Base-by-base conservation (phyloP, 2,329 filamentous ascomycete species). In the Zymoseptoria ardabiliae region DNA sequence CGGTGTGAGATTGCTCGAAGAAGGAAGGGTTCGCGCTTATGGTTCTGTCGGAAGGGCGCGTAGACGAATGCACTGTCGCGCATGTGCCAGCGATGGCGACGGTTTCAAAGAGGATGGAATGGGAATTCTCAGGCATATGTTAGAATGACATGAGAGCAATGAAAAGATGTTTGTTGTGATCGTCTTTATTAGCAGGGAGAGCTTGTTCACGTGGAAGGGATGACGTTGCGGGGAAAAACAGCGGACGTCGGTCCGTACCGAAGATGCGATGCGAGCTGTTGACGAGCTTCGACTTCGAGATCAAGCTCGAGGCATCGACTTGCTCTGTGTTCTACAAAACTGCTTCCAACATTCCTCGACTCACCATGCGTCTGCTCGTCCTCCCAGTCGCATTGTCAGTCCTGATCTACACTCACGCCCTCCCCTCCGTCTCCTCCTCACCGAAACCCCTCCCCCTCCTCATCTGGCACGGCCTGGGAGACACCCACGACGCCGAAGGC, bases 391-490 rank as follows among this genome's bases (percentile, higher is more conserved):
- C 56, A 10, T 62, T 66, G 45, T 54, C 58, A 10, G 4, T 63
- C 10, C 51, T 64, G 3, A 54, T 53, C 22, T 55, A 61, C 19
- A 50, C 56, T 23, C 35, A 63, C 48, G 60, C 64, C 13, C 28
- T 55, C 45, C 59, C 50, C 11, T 50, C 61, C 50, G 20, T 53
- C 41, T 23, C 48, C 53, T 11, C 56, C 35, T 13, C 58, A 54
- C 55, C 55, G 49, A 53, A 22, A 19, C 91, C 90, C 3, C 82
- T 97, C 28, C 94, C 94, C 0, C 81, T 99, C 41, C 82, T 99
- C 61, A 89, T 99, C 76, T 99, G 94, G 94, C 94, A 99, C 75
- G 94, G 85, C 59, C 77, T 87, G n/a, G 84, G 84, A 68, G 90
- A 94, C 75, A 83, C 86, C 73, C 95, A 86, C 77, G 82, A 85